Base-by-base conservation (phyloP, 108 stramenopile genomes). In the Pseudonitzschia pungens region DNA sequence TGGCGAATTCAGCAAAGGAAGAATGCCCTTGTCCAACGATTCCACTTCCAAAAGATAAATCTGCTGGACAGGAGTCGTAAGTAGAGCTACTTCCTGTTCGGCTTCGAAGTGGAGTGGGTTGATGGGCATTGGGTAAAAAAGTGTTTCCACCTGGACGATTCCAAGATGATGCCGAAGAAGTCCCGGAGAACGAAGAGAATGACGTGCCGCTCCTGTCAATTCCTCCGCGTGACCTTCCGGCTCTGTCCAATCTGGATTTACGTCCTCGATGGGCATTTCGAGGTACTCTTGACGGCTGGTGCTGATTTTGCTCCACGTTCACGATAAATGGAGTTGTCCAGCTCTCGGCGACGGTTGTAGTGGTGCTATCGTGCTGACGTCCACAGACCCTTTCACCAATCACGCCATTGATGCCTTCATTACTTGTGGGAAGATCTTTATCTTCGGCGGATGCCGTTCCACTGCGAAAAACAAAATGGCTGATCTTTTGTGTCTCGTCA, bases 321-420 rank as follows among this genome's bases (percentile, higher is more conserved):
- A 78, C 52, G 26, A 75, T 74, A 57, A 71, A 78, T 9, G 67
- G 71, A 51, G 77, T 60, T 2, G 76, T 77, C 81, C 81, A 82
- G 50, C 75, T 76, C 48, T 77, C 73, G 16, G 41, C 0, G 12
- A 36, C 31, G 20, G 5, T 29, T 62, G 60, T 14, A 24, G 20
- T 58, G 45, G 20, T 66, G 65, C 18, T 74, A 33, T 53, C 21
- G 42, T 41, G 56, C 32, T 41, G 40, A 65, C 18, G 33, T 10
- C 22, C 54, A 54, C 24, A 8, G 53, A 51, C 9, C 16, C 50
- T 51, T 16, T 51, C 50, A n/a, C 20, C n/a, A 51, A n/a, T n/a
- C 50, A 21, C n/a, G 1, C 60, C 66, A 28, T 18, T 67, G 44
- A 8, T 67, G 45, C 66, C 50, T 36, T 21, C 15, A 3, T 67